These are phyloP conservation scores for Wickerhamomyces queroliae DNA, from an alignment of 805 yeast species.

Conservation along the genomic window DNA sequence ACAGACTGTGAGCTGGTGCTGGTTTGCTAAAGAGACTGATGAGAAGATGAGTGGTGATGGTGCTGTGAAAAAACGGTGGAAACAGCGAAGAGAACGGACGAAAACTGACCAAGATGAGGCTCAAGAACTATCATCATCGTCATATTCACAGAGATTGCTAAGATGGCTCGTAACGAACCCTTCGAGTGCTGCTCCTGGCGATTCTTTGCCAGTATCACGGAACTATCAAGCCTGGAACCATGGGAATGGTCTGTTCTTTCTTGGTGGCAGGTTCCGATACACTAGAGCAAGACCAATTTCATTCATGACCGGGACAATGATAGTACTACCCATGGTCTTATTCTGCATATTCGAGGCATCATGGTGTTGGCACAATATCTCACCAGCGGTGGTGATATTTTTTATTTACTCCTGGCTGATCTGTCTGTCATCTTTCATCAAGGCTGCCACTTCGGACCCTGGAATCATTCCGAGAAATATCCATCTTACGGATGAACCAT, in stretches of 20 bases:
- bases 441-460: conserved; percentile 59
- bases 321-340: conserved; percentile 43
- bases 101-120: not conserved
- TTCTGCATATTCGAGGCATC: conserved; percentile 47
- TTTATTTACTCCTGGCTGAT: conserved; percentile 55
- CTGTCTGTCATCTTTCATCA: conserved; percentile 41
- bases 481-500: conserved; percentile 42
- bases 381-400: conserved; percentile 50
- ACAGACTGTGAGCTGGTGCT: too few relatives aligned
- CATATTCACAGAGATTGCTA: conserved; percentile 5
- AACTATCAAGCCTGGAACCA: conserved; percentile 41
- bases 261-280: conserved; percentile 61
- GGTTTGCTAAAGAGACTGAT: too few relatives aligned
- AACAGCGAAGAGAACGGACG: too few relatives aligned
- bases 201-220: not conserved
- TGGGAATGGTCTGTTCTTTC: conserved; percentile 40
- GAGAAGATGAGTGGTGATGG: too few relatives aligned
- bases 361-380: conserved; percentile 52
- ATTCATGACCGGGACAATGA: conserved; percentile 26
- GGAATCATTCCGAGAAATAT: conserved; percentile 65
- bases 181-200: not conserved
- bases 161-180: conserved; percentile 21
- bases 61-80: too few relatives aligned
- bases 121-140: not conserved
- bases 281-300: conserved; percentile 35